Percentiles rank a stretch among this genome's conserved stretches.
Conservation (phyloP, 768 basidiomycete genomes). For the Thelephora ganbajun region DNA sequence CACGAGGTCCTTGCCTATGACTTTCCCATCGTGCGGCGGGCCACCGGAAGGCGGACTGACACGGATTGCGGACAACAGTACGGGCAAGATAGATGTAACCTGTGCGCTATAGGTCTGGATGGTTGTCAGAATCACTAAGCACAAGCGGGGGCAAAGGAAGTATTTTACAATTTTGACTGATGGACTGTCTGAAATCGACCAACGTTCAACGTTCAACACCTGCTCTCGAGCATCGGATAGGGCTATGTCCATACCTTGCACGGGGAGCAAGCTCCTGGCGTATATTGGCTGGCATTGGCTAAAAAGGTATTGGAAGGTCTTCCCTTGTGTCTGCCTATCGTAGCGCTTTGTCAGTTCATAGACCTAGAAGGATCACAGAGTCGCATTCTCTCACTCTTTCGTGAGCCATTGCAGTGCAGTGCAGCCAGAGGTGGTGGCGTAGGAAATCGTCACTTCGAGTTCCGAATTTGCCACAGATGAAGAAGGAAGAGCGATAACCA, state of each 20-base stretch:
- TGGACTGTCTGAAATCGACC: constrained; percentile 50
- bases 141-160: neutral
- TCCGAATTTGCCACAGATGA: constrained; percentile 27
- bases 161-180: constrained; percentile 68
- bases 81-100: constrained; percentile 69
- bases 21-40: constrained; percentile 58
- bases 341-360: neutral
- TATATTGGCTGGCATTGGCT: constrained; percentile 92
- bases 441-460: constrained; percentile 39
- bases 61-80: constrained; percentile 74
- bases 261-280: constrained; percentile 61
- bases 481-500: constrained; percentile 44
- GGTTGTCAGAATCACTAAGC: neutral
- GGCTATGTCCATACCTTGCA: constrained; percentile 45
- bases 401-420: constrained; percentile 83
- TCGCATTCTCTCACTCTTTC: constrained; percentile 39
- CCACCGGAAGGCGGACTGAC: constrained; percentile 62
- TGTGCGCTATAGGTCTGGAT: constrained; percentile 69
- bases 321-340: constrained; percentile 72
- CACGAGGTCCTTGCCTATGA: constrained; percentile 59
- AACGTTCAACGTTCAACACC: neutral
- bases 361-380: neutral
- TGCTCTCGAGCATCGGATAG: neutral
- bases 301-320: constrained; percentile 75
- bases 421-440: constrained; percentile 59